phyloP scores from a whole-genome alignment of 2,329 filamentous ascomycete species.

The Apiospora marii region DNA sequence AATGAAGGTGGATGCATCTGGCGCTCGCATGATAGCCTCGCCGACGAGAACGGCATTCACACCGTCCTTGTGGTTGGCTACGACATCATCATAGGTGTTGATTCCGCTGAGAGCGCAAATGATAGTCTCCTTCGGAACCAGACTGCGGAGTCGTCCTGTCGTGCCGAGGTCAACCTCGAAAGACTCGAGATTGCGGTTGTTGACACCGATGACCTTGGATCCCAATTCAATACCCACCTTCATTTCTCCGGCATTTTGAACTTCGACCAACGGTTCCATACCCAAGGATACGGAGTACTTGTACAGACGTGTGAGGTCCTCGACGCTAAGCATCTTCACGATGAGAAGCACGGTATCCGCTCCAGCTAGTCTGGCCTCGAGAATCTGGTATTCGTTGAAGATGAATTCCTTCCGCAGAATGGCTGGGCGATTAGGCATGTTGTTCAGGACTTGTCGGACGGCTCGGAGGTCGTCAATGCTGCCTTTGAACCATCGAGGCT shows the following conservation, averaged over 20 bases:
- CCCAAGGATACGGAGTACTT: slow-evolving; percentile 87
- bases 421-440: slow-evolving; percentile 91
- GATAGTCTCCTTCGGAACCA: slow-evolving; percentile 85
- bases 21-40: slow-evolving; percentile 93
- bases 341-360: slow-evolving; percentile 95
- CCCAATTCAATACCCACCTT: slow-evolving; percentile 84
- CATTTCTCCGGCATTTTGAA: slow-evolving; percentile 96
- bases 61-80: slow-evolving; percentile 86
- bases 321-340: slow-evolving; percentile 92
- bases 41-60: slow-evolving; percentile 94
- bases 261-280: slow-evolving; percentile 98
- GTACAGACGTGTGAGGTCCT: slow-evolving; percentile 79
- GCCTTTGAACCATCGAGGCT: slow-evolving; percentile 99
- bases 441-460: slow-evolving; percentile 87
- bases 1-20: slow-evolving; percentile 84
- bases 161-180: slow-evolving; percentile 97
- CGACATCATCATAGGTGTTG: slow-evolving; percentile 85
- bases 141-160: slow-evolving; percentile 84
- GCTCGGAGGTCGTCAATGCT: slow-evolving; percentile 91
- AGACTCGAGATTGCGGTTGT: slow-evolving; percentile 94
- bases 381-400: slow-evolving; percentile 97
- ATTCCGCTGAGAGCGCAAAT: slow-evolving; percentile 96
- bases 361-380: slow-evolving; percentile 90
- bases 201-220: slow-evolving; percentile 92
- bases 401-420: slow-evolving; percentile 96